Evolutionary conservation across 176 grass and related monocot species (phyloP), one percentile per base, ranked within the genome.

Genomic region (Eragrostis curvula): DNA sequence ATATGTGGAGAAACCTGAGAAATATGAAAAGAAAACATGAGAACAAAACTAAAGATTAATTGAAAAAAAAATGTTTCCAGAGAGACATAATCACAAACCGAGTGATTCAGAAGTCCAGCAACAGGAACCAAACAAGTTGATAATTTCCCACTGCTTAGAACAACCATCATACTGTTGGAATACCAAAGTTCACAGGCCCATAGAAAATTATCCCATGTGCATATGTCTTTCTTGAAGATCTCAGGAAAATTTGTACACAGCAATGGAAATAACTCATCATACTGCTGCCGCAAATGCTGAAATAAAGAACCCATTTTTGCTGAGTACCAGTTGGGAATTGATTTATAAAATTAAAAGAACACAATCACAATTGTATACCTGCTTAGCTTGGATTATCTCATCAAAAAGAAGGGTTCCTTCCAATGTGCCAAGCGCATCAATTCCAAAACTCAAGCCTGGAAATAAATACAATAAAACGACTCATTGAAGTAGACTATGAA

Each of bases 181-280:
- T 98, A 95, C 83, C 86, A 98, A 46, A 98, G 82, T 62, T 98
- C 92, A 83, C 96, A 98, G 59, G 90, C 92, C 96, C 92, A 98
- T n/a, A 95, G 75, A 93, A 91, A 98, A 73, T 83, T 86, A 36
- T 91, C 92, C 92, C 92, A 98, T 7, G 79, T 78, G 79, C 85
- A 95, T 46, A 98, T 36, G 16, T 91, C 88, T 80, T 87, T 85
- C 44, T 88, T 48, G 82, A 95, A 98, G 77, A 90, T 89, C 23
- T 84, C 78, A 27, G 87, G 88, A 86, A 84, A 84, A 23, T 88
- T 85, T 30, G 62, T 64, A 48, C 63, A 93, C 8, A 95, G 46
- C 60, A 65, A 66, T 49, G 92, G 96, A 57, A 89, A 98, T 85
- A 98, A 87, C 25, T 77, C 83, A 81, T 93, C 85, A 70, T 91